Evolutionary conservation across 202 grass and related monocot genomes (phyloP), one percentile per base, ranked within the genome.

Genomic region (Sporobolus alterniflorus): DNA sequence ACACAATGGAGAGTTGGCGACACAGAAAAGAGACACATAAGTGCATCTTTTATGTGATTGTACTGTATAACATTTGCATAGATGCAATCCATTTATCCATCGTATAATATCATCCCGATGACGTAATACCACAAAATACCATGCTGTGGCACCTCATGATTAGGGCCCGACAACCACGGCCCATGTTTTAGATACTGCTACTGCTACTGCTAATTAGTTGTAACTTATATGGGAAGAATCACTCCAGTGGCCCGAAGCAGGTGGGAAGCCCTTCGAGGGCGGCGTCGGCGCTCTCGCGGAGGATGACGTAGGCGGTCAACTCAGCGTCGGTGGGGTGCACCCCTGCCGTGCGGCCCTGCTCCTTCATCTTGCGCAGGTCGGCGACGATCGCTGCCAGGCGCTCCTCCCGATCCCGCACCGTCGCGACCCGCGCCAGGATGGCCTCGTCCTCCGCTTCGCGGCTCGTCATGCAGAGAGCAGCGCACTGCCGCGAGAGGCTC

Each of bases 251-350:
- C 11, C 17, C 17, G 41, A 77, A 14, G 41, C 11, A 0, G 59
- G 42, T 50, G 59, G 59, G 76, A 42, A 65, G 61, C 30, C 76
- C 76, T 78, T 78, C 44, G 11, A 78, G 29, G 75, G 75, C 7
- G 61, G 31, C 76, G 44, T n/a, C 44, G 9, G 62, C 76, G 14
- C 62, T 78, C 61, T 78, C 76, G 31, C 44, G 61, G 29, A 78
- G 14, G 75, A 66, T 31, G 30, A 78, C 61, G 76, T 36, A 65
- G 75, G 75, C 75, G 3, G 75, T 61, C 60, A 78, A 14, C 75
- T 78, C 75, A 21, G 64, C 61, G 30, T 26, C 63, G 21, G 61
- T 52, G 36, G 1, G 76, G 76, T 18, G 7, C 22, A 10, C 21
- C n/a, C 21, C 43, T 11, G 61, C 61, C 76, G 13, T 24, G 67